These are phyloP conservation scores for Pseudonectria foliicola DNA, from an alignment of 2,329 filamentous ascomycete species.

Conservation along the genomic window DNA sequence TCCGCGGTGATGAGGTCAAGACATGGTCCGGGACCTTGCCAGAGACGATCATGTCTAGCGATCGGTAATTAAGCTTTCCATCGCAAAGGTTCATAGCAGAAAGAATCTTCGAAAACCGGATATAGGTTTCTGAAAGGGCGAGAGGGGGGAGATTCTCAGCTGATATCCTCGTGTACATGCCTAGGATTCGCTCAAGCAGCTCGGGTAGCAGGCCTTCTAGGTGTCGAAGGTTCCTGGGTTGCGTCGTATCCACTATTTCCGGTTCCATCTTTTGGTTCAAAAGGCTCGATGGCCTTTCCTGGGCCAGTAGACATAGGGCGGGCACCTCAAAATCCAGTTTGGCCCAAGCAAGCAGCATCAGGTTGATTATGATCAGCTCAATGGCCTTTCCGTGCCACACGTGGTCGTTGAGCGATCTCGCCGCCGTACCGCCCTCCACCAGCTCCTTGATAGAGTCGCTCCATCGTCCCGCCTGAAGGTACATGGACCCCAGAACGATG, in stretches of 20 bases:
- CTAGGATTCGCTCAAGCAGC: constrained; percentile 65
- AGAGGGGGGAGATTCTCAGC: constrained; percentile 65
- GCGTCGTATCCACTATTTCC: constrained; percentile 31
- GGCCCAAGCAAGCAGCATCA: constrained; percentile 78
- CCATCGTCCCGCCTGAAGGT: constrained; percentile 86
- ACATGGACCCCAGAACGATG: constrained; percentile 76
- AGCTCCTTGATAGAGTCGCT: constrained; percentile 79
- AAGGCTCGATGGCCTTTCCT: constrained; percentile 37
- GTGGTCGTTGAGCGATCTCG: constrained; percentile 78
- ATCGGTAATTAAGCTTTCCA: constrained; percentile 53
- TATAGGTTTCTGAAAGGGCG: constrained; percentile 63
- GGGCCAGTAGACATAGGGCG: constrained; percentile 44
- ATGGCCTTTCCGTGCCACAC: constrained; percentile 97
- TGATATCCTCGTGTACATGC: constrained; percentile 63
- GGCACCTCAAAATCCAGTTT: constrained; percentile 77
- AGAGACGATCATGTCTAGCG: constrained; percentile 58
- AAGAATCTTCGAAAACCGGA: constrained; percentile 66
- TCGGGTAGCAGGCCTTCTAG: constrained; percentile 61
- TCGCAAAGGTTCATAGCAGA: constrained; percentile 58
- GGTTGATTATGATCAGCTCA: constrained; percentile 75
- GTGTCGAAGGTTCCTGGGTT: constrained; percentile 47
- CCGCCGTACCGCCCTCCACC: constrained; percentile 68
- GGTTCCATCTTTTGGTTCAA: constrained; percentile 17
- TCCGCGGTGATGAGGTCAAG: constrained; percentile 45
- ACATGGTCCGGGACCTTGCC: constrained; percentile 48